phyloP scores from a whole-genome alignment of 345 rosid genomes.

The Lepidium africanum region DNA sequence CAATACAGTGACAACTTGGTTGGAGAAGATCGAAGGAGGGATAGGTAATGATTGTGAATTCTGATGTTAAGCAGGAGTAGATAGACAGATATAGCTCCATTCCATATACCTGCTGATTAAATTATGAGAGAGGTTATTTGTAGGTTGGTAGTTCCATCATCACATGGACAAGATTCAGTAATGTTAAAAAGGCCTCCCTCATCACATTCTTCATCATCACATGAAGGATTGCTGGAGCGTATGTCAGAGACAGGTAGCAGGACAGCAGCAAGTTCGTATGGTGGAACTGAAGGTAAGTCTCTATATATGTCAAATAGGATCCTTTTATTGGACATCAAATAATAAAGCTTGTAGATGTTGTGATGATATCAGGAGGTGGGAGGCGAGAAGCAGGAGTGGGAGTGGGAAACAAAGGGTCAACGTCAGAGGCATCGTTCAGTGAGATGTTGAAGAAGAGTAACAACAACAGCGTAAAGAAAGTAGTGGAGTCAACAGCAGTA shows the following conservation, averaged over 20 bases:
- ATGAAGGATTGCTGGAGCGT: slow-evolving; percentile 40
- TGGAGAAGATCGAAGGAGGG: slow-evolving; percentile 36
- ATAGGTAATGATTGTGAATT: slow-evolving; percentile 32
- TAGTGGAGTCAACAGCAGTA: slow-evolving; percentile 1
- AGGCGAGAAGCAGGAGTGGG: not conserved
- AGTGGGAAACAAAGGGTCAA: slow-evolving; percentile 40
- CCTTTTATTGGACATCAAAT: not conserved
- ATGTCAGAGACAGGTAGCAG: slow-evolving; percentile 31
- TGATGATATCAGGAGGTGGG: not conserved
- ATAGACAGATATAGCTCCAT: not conserved
- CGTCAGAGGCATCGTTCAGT: slow-evolving; percentile 62
- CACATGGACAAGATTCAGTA: slow-evolving; percentile 42
- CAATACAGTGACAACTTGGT: slow-evolving; percentile 28
- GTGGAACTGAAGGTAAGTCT: slow-evolving; percentile 37
- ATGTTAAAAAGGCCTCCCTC: slow-evolving; percentile 35
- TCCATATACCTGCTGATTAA: not conserved
- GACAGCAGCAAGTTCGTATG: slow-evolving; percentile 25
- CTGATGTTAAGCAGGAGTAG: not conserved
- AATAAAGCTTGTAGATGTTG: too few relatives aligned
- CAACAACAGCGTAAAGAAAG: slow-evolving; percentile 14
- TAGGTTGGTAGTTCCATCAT: slow-evolving; percentile 25
- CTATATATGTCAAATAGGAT: not conserved
- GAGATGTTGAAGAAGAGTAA: slow-evolving; percentile 44
- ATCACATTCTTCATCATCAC: slow-evolving; percentile 39
- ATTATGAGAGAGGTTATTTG: not conserved